Conservation (phyloP, 2,329 filamentous ascomycete genomes). For the Lojkania enalia region DNA sequence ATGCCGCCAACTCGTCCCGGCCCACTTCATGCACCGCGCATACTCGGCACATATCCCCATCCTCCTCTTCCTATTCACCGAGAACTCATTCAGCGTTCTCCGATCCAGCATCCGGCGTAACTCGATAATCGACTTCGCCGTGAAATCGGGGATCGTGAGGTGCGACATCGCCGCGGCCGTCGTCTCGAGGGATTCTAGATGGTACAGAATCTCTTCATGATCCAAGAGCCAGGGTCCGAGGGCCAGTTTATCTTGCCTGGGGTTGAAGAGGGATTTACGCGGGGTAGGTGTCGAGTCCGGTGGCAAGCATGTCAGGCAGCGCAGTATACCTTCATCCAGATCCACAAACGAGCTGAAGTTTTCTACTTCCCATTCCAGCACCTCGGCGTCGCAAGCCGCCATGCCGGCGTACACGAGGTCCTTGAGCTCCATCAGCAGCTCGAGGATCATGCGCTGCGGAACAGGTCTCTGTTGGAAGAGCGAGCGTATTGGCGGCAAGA, state of each 20-base stretch:
- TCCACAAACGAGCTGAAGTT: constrained; percentile 34
- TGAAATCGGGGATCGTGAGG: constrained; percentile 33
- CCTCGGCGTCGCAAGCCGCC: constrained; percentile 28
- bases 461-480: constrained; percentile 37
- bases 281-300: background rate
- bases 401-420: constrained; percentile 35
- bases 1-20: constrained; percentile 32
- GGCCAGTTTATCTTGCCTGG: constrained; percentile 6
- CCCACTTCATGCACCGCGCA: constrained; percentile 41
- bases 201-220: constrained; percentile 29
- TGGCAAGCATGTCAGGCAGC: background rate
- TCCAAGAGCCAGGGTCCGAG: constrained; percentile 10
- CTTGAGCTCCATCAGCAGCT: constrained; percentile 40
- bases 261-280: constrained; percentile 14
- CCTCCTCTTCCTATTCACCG: constrained; percentile 25
- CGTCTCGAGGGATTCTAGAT: constrained; percentile 40
- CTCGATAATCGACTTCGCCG: constrained; percentile 36
- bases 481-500: constrained; percentile 34
- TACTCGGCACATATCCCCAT: constrained; percentile 32
- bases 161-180: constrained; percentile 33
- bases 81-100: constrained; percentile 26
- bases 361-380: constrained; percentile 36
- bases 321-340: constrained; percentile 32
- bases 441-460: constrained; percentile 41
- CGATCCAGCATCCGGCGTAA: constrained; percentile 33